Percentiles rank a stretch among this genome's conserved stretches.
phyloP scores from a whole-genome alignment of 2,329 filamentous ascomycete genomes.

The Fusarium foetens region DNA sequence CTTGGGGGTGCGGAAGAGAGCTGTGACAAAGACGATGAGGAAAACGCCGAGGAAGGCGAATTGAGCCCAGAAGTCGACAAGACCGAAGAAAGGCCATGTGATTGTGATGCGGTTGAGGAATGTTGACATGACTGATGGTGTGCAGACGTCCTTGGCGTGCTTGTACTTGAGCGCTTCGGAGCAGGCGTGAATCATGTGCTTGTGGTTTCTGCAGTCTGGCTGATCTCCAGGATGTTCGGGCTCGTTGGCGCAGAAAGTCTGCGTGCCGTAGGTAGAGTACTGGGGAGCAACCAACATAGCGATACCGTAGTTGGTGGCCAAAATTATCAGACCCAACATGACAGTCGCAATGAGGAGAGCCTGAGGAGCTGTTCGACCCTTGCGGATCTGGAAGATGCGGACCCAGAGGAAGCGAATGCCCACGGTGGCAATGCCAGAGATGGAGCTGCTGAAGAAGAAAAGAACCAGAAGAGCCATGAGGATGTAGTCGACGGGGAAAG shows the following conservation, averaged over 20 bases:
- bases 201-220: slow-evolving; percentile 79
- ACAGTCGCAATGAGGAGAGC: slow-evolving; percentile 91
- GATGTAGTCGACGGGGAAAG: slow-evolving; percentile 92
- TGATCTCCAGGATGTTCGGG: slow-evolving; percentile 70
- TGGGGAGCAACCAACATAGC: slow-evolving; percentile 96
- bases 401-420: slow-evolving; percentile 98
- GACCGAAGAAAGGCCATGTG: slow-evolving; percentile 95
- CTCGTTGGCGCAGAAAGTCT: slow-evolving; percentile 88
- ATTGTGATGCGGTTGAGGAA: slow-evolving; percentile 93
- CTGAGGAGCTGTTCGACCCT: slow-evolving; percentile 89
- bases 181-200: slow-evolving; percentile 80
- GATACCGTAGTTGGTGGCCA: slow-evolving; percentile 92
- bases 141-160: slow-evolving; percentile 85
- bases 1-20: slow-evolving; percentile 82
- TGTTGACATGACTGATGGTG: slow-evolving; percentile 88
- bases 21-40: slow-evolving; percentile 80
- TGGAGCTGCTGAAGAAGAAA: slow-evolving; percentile 87
- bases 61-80: slow-evolving; percentile 95
- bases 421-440: slow-evolving; percentile 85
- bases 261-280: slow-evolving; percentile 92
- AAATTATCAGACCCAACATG: slow-evolving; percentile 86
- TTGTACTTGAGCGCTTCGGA: slow-evolving; percentile 77
- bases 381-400: slow-evolving; percentile 88
- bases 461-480: slow-evolving; percentile 87
- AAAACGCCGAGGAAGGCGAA: slow-evolving; percentile 90